Evolutionary conservation across 169 alveolate species (phyloP).

Genomic region (Ichthyophthirius multifiliis): DNA sequence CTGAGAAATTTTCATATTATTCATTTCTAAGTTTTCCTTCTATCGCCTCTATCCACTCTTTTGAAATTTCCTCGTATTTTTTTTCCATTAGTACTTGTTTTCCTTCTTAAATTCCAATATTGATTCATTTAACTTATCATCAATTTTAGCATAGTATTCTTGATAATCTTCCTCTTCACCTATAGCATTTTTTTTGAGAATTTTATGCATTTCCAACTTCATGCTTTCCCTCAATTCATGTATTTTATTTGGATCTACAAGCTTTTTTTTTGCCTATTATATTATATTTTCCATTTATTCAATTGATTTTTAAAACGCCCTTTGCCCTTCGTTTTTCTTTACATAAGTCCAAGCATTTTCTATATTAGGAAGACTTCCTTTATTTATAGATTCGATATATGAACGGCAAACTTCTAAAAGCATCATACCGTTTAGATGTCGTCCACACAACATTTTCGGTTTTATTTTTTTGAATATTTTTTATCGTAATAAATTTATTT

Average conservation of each 20-base stretch:
- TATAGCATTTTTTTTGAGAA: conserved; percentile 41
- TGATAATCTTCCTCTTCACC: conserved; percentile 52
- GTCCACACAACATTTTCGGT: conserved; percentile 72
- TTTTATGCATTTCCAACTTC: conserved; percentile 22
- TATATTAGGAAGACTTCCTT: conserved; percentile 82
- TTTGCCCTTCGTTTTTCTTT: conserved; percentile 68
- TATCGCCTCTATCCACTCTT: conserved; percentile 10
- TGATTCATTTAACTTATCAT: conserved; percentile 38
- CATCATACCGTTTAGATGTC: conserved; percentile 67
- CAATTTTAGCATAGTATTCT: conserved; percentile 42
- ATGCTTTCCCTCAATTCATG: not conserved
- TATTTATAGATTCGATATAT: conserved; percentile 73
- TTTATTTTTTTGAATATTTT: conserved; percentile 63
- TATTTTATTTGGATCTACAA: conserved; percentile 37
- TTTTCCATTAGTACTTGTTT: conserved; percentile 21
- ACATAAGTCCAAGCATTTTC: conserved; percentile 86
- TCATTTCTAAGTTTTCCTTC: conserved; percentile 43
- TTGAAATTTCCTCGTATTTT: conserved; percentile 27
- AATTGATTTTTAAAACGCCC: conserved; percentile 53
- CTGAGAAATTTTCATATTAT: conserved; percentile 44
- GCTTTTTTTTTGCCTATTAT: conserved; percentile 30
- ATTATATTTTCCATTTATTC: conserved; percentile 38
- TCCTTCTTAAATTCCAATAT: conserved; percentile 27
- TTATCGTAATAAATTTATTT: conserved; percentile 49
- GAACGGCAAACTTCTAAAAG: conserved; percentile 64